Conservation (phyloP, 345 rosid species). For the Syzygium jambos region DNA sequence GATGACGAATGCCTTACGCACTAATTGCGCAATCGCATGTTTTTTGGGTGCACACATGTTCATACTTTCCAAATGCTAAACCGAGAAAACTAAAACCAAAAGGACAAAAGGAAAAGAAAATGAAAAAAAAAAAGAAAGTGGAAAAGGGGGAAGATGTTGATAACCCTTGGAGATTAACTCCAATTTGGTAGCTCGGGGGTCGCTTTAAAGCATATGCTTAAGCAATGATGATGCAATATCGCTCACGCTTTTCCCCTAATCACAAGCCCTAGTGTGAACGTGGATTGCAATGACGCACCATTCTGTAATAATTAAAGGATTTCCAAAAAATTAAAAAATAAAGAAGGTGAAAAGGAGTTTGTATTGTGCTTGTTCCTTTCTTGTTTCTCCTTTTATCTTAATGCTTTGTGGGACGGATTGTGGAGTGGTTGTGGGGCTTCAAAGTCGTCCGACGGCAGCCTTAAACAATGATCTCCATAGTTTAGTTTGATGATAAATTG, state of each 20-base stretch:
- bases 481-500: background rate
- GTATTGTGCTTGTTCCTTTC: background rate
- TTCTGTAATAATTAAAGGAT: background rate
- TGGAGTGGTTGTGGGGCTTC: background rate
- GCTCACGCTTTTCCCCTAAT: background rate
- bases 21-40: constrained; percentile 17
- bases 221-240: background rate
- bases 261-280: constrained; percentile 17
- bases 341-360: background rate
- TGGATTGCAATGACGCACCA: constrained; percentile 1
- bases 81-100: background rate
- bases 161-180: constrained; percentile 1
- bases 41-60: background rate
- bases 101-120: background rate
- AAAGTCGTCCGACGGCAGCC: background rate
- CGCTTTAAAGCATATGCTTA: constrained; percentile 13
- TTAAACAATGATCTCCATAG: background rate
- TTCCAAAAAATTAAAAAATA: background rate
- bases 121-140: background rate
- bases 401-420: background rate
- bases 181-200: constrained; percentile 33
- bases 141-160: background rate
- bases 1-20: constrained; percentile 37
- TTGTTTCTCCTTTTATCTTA: background rate
- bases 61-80: background rate